Conservation (phyloP, 257 asterid species). For the Rehmannia glutinosa region DNA sequence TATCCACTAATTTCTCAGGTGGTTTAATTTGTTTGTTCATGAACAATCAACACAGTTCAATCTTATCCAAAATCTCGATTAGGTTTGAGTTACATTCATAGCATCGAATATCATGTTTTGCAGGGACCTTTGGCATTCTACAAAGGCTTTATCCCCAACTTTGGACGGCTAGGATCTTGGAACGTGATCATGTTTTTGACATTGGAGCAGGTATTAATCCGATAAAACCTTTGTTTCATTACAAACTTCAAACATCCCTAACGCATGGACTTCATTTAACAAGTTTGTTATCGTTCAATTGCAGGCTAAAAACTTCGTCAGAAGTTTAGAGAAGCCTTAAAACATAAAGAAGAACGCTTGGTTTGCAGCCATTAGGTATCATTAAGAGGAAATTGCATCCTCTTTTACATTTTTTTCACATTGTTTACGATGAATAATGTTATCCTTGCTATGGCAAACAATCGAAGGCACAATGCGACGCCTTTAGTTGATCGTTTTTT, state of each 20-base stretch:
- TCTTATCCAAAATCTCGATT: neutral
- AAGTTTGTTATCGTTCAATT: slow-evolving; percentile 10
- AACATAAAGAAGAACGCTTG: slow-evolving; percentile 9
- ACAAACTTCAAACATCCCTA: neutral
- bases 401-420: neutral
- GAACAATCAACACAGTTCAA: neutral
- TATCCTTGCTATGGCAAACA: neutral
- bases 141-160: slow-evolving; percentile 92
- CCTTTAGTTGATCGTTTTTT: neutral
- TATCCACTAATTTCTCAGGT: no score
- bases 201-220: slow-evolving; percentile 70
- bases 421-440: slow-evolving; percentile 17
- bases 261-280: neutral
- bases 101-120: slow-evolving; percentile 12
- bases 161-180: slow-evolving; percentile 96
- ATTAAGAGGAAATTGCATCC: slow-evolving; percentile 2
- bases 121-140: slow-evolving; percentile 98
- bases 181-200: slow-evolving; percentile 93
- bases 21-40: neutral
- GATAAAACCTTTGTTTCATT: neutral
- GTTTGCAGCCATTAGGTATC: slow-evolving; percentile 8
- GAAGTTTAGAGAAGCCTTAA: slow-evolving; percentile 57
- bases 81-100: neutral
- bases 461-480: slow-evolving; percentile 11
- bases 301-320: slow-evolving; percentile 77